phyloP scores from a whole-genome alignment of 1,284 basidiomycete genomes.

The Ustilago crameri region DNA sequence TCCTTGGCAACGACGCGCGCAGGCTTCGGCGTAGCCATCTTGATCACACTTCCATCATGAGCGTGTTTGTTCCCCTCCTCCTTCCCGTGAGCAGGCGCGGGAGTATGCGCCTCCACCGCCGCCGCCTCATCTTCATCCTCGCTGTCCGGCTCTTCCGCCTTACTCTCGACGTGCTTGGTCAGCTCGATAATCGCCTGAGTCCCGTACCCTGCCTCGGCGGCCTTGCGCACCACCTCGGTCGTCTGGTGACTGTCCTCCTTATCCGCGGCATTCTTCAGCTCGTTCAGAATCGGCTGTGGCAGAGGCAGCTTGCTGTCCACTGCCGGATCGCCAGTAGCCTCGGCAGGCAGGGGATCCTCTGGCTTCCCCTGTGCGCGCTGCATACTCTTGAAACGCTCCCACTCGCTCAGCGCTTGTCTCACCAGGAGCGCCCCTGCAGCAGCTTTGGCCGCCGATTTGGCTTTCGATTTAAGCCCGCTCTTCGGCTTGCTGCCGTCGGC shows the following conservation, averaged over 20 bases:
- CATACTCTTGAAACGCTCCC: slow-evolving; percentile 52
- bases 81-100: slow-evolving; percentile 26
- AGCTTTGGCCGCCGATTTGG: slow-evolving; percentile 24
- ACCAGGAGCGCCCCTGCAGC: slow-evolving; percentile 48
- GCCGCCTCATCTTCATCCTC: slow-evolving; percentile 4
- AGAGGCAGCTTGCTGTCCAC: slow-evolving; percentile 31
- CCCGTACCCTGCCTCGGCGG: slow-evolving; percentile 48
- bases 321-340: slow-evolving; percentile 36
- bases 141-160: slow-evolving; percentile 16
- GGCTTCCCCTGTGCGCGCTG: slow-evolving; percentile 48
- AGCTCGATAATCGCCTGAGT: slow-evolving; percentile 51
- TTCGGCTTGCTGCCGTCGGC: neutral
- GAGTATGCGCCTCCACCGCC: slow-evolving; percentile 25
- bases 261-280: slow-evolving; percentile 41
- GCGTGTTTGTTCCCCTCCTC: neutral
- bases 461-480: slow-evolving; percentile 27
- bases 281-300: slow-evolving; percentile 15
- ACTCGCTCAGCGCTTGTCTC: slow-evolving; percentile 47
- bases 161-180: slow-evolving; percentile 41
- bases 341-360: slow-evolving; percentile 47
- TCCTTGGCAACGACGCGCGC: slow-evolving; percentile 16
- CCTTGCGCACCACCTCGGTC: slow-evolving; percentile 33
- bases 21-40: slow-evolving; percentile 34
- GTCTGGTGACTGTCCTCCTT: slow-evolving; percentile 34
- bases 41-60: slow-evolving; percentile 7